Conservation (phyloP, 495 filamentous ascomycete species). For the Choiromyces venosus region DNA sequence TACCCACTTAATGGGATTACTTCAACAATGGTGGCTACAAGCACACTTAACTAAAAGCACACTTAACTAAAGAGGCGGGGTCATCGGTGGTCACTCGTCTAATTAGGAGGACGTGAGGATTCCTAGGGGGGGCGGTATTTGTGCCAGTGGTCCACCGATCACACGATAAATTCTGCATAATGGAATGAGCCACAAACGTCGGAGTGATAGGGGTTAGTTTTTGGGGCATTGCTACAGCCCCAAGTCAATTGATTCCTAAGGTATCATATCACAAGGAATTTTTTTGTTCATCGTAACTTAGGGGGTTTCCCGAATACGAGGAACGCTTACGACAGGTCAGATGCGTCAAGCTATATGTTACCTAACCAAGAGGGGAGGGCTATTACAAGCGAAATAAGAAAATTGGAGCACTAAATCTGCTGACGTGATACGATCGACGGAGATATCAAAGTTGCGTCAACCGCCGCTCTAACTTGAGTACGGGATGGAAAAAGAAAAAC, state of each 20-base stretch:
- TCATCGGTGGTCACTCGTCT: background rate
- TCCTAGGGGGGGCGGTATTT: background rate
- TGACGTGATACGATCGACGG: background rate
- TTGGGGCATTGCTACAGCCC: background rate
- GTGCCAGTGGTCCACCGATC: background rate
- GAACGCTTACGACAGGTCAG: background rate
- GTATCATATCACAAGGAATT: too few relatives aligned
- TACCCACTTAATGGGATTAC: background rate
- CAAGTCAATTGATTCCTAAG: background rate
- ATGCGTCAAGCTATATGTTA: background rate
- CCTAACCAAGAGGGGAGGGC: background rate
- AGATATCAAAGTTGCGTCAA: background rate
- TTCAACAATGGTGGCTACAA: background rate
- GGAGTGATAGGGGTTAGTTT: background rate
- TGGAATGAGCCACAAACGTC: background rate
- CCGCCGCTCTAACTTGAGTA: background rate
- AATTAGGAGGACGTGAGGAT: background rate
- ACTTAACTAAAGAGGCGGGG: background rate
- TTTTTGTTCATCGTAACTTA: background rate
- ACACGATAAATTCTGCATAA: background rate
- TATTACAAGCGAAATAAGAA: background rate
- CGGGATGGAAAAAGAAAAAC: background rate
- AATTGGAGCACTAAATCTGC: background rate
- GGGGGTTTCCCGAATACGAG: background rate
- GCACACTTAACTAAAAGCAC: background rate